Base-by-base conservation (phyloP, 1,139 yeast species). In the Debaryomyces subglobosus region DNA sequence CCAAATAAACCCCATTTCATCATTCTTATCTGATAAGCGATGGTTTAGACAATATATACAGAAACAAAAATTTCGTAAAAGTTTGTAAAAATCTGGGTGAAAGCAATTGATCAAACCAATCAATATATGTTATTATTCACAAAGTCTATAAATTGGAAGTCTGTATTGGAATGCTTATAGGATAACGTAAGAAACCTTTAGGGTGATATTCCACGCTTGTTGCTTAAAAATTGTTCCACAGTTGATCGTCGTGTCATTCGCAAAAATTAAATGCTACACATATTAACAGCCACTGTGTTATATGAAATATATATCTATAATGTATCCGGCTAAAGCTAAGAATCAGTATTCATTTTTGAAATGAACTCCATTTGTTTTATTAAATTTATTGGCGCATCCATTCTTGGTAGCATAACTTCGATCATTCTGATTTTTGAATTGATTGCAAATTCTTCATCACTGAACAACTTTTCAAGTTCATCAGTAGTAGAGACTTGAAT, bases 331-430 rank as follows among this genome's bases (percentile, higher is more conserved):
- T 18, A 37, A 21, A 24, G n/a, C 21, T 40, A 40, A 9, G 27
- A 3, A 40, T 40, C 43, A 6, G 43, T 12, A 21, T 40, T 21
- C 35, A 40, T 30, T 12, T 40, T 40, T 4, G 43, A 20, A 5
- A 40, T 29, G 36, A 65, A 64, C 13, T 40, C 43, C 43, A 40
- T 40, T 13, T 40, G 43, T 21, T 40, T 40, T 12, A 71, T 74
- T 73, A 89, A 82, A 64, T 82, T 80, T 49, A 72, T 72, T 54
- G 96, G 95, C 50, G 96, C 96, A 70, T 89, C 96, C 84, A 88
- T 78, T 63, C 78, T 82, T 54, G 86, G 89, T 63, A 89, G 77
- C 84, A 87, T 82, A 51, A 89, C 79, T 73, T 89, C 96, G 53
- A 89, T 74, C 72, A 88, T 69, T 75, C 96, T 82, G 64, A 88